Evolutionary conservation across 345 rosid genomes (phyloP).

Genomic region (Salix viminalis): DNA sequence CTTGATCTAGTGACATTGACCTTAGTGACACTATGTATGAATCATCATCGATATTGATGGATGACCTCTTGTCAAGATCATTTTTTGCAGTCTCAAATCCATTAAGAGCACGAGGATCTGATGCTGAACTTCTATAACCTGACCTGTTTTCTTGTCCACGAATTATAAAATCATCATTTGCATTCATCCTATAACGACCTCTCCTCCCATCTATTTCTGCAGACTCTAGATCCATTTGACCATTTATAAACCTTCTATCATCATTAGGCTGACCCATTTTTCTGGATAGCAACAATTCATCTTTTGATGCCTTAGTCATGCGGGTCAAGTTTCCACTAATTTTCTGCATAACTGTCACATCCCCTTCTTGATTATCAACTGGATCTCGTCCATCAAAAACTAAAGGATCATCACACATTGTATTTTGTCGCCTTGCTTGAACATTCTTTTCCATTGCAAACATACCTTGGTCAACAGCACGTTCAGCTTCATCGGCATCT

Average conservation of each 20-base stretch:
- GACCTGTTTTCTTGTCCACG: conserved; percentile 33
- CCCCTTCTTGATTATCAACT: conserved; percentile 43
- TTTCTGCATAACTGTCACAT: conserved; percentile 34
- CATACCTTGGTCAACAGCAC: conserved; percentile 36
- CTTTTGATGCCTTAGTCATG: conserved; percentile 47
- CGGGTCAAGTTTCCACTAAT: conserved; percentile 45
- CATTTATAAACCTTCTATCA: conserved; percentile 31
- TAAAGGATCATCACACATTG: conserved; percentile 54
- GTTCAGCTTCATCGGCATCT: conserved; percentile 74
- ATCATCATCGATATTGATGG: conserved; percentile 57
- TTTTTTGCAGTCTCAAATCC: conserved; percentile 45
- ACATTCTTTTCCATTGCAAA: conserved; percentile 60
- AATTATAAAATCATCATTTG: conserved; percentile 54
- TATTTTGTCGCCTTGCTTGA: conserved; percentile 41
- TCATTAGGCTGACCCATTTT: conserved; percentile 31
- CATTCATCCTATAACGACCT: conserved; percentile 36
- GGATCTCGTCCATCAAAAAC: conserved; percentile 40
- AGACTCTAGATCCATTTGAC: conserved; percentile 42
- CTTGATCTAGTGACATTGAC: conserved; percentile 39
- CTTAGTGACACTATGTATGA: conserved; percentile 70
- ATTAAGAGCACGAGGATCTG: conserved; percentile 48
- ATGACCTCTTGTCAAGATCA: conserved; percentile 40
- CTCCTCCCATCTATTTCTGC: conserved; percentile 43
- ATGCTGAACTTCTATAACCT: conserved; percentile 32
- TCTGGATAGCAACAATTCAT: conserved; percentile 47